phyloP scores from a whole-genome alignment of 2,329 filamentous ascomycete genomes.

The Penicillium janthinellum region DNA sequence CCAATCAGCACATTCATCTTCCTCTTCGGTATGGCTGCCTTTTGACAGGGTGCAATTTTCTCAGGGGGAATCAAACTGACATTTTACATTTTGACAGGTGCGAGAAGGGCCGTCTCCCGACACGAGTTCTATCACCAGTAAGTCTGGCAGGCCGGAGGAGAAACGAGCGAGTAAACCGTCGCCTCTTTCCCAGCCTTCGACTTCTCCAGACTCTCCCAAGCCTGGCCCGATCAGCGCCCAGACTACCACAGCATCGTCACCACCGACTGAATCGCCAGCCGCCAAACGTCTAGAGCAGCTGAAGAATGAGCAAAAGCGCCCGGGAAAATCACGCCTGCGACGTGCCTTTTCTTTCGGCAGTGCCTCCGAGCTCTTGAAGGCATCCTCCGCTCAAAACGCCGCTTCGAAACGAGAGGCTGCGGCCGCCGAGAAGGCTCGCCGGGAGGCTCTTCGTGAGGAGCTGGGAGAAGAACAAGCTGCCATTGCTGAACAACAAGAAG shows the following conservation, averaged over 20 bases:
- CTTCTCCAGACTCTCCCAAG: conserved; percentile 35
- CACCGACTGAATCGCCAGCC: conserved; percentile 63
- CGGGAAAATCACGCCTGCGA: conserved; percentile 82
- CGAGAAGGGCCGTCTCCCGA: conserved; percentile 28
- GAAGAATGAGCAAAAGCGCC: conserved; percentile 74
- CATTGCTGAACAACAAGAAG: conserved; percentile 91
- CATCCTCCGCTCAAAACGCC: conserved; percentile 63
- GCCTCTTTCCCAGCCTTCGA: conserved; percentile 71
- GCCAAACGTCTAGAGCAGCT: conserved; percentile 85
- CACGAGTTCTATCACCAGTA: conserved; percentile 22
- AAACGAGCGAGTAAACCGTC: conserved; percentile 70
- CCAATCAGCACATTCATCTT: conserved; percentile 54
- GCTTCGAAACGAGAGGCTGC: conserved; percentile 44
- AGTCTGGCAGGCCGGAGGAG: conserved; percentile 62
- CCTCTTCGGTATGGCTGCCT: conserved; percentile 63
- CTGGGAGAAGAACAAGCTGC: conserved; percentile 86
- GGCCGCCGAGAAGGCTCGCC: conserved; percentile 62
- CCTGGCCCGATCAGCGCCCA: conserved; percentile 31
- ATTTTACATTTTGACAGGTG: conserved; percentile 15
- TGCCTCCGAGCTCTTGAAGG: conserved; percentile 82
- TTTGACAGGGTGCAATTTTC: background rate
- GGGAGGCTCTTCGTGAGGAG: conserved; percentile 65
- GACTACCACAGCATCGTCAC: conserved; percentile 37
- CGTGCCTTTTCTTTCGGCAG: conserved; percentile 97
- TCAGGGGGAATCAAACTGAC: background rate